Evolutionary conservation across 2,329 filamentous ascomycete species (phyloP).

Genomic region (Aspergillus novofumigatus): DNA sequence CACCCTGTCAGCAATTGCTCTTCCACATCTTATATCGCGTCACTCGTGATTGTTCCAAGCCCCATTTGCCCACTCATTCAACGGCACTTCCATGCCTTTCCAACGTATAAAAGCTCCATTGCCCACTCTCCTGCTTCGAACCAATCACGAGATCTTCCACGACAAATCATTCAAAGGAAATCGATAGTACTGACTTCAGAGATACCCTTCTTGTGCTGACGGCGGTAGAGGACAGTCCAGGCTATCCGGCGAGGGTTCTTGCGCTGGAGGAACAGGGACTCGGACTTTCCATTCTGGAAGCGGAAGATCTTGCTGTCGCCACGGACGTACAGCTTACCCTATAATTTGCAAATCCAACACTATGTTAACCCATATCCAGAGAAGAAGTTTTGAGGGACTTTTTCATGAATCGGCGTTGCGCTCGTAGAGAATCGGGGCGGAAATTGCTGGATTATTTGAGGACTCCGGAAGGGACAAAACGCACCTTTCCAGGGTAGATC

Average conservation of each 20-base stretch:
- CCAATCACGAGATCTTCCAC: constrained; percentile 10
- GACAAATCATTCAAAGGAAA: constrained; percentile 17
- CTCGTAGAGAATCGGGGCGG: background rate
- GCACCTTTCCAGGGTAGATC: constrained; percentile 77
- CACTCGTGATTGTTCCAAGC: background rate
- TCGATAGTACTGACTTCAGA: constrained; percentile 77
- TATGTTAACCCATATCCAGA: constrained; percentile 23
- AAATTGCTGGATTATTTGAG: constrained; percentile 4
- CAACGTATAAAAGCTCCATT: background rate
- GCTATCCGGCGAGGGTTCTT: constrained; percentile 99
- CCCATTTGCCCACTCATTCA: background rate
- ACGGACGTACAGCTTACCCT: constrained; percentile 99
- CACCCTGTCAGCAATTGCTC: constrained; percentile 24
- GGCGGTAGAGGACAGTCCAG: constrained; percentile 97
- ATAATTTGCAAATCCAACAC: constrained; percentile 32
- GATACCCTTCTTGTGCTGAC: constrained; percentile 99
- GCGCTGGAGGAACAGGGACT: constrained; percentile 99
- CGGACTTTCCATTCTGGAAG: constrained; percentile 99
- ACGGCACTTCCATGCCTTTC: background rate
- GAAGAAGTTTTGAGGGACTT: background rate
- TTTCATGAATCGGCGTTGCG: background rate
- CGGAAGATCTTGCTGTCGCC: constrained; percentile 99
- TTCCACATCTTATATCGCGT: constrained; percentile 1
- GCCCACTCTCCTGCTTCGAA: constrained; percentile 1
- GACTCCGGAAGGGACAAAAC: constrained; percentile 27